phyloP scores from a whole-genome alignment of 1,139 yeast species.

The Kluyveromyces marxianus region DNA sequence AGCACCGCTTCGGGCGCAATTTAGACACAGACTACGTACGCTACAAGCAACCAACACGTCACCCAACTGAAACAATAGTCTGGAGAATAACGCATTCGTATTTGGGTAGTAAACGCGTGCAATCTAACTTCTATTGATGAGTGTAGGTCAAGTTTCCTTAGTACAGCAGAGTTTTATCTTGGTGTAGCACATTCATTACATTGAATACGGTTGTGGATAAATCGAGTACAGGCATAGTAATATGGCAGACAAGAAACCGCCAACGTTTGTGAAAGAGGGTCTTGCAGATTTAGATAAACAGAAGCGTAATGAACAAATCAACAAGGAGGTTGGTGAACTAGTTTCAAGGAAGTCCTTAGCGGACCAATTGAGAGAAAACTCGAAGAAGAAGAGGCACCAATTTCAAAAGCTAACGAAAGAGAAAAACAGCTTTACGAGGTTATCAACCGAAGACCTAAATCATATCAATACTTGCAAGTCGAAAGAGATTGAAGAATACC shows the following conservation, averaged over 20 bases:
- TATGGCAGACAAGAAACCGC: not conserved
- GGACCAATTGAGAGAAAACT: constrained; percentile 25
- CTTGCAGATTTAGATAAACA: constrained; percentile 20
- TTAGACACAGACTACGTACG: no score
- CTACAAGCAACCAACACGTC: no score
- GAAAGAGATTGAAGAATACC: not conserved
- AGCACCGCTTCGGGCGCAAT: no score
- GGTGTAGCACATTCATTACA: no score
- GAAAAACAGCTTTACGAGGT: constrained; percentile 21
- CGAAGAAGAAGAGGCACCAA: constrained; percentile 22
- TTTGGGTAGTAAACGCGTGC: no score
- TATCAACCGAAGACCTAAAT: constrained; percentile 19
- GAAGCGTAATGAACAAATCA: constrained; percentile 16
- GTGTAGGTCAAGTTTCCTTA: no score
- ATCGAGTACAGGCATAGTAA: not conserved
- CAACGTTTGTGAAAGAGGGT: constrained; percentile 24
- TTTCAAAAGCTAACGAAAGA: constrained; percentile 18
- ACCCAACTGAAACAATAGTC: no score
- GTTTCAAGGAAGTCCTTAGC: constrained; percentile 22
- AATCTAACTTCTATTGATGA: no score
- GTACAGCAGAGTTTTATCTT: no score
- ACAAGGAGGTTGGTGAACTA: constrained; percentile 19
- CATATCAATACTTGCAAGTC: not conserved
- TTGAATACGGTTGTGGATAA: no score
- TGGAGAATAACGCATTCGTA: no score